Base-by-base conservation (phyloP, 768 basidiomycete species). In the Ramaria rubella region DNA sequence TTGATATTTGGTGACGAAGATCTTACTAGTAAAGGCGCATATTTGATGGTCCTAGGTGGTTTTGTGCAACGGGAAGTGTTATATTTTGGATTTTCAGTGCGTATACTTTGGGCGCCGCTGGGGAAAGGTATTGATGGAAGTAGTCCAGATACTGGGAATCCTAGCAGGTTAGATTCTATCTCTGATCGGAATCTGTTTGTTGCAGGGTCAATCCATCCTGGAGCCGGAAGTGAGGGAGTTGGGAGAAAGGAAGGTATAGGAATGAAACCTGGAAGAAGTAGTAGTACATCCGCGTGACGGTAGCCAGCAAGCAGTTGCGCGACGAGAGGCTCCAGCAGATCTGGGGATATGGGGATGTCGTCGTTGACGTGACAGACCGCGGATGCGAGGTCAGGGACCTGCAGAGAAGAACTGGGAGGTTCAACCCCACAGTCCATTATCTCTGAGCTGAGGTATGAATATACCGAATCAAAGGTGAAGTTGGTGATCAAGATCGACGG, bases 391-490 rank as follows among this genome's bases (percentile, higher is more conserved):
- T 53, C 43, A 15, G 54, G 54, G 19, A 54, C 23, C 17, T 36
- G 27, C 19, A 45, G 34, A 29, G 19, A 30, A 57, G 27, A 24
- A 42, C 53, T 19, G 33, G 33, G 23, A 61, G 14, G 26, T 57
- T 49, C 27, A 24, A 36, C 23, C 63, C 58, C 54, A 30, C 44
- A 52, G 55, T 84, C 80, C n/a, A 77, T 63, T 31, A 83, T 66
- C 3, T 75, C 67, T 0, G 85, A 81, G 3, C 83, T 79, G 19
- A 90, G 82, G 60, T 83, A 89, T 59, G 85, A 86, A 67, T 85
- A 91, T 12, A 89, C 87, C 1, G 87, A 85, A 69, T 91, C 87
- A 67, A 90, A 91, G 0, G 87, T 85, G 66, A 91, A 91, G 71
- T 91, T 91, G 43, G 87, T 88, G 60, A 90, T 77, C 17, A 91